A percentile compares a stretch with the other conserved stretches of the same genome.
Evolutionary conservation across 805 yeast genomes (phyloP).

Genomic region (Starmerella roubikii): DNA sequence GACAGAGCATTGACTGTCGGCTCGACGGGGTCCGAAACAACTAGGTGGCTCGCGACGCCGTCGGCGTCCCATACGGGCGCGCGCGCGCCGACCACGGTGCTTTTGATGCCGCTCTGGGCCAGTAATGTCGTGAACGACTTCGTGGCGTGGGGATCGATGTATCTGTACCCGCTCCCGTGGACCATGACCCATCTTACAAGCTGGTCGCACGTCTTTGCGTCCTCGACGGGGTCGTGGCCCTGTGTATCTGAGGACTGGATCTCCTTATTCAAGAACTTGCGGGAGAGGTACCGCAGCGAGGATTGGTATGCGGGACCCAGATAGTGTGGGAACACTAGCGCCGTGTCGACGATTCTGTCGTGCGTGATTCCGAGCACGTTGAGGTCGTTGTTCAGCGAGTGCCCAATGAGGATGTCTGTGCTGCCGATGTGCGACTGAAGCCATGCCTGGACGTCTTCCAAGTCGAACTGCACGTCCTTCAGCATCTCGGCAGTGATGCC

Average conservation of each 20-base stretch:
- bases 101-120: constrained; percentile 12
- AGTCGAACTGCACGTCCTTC: constrained; percentile 45
- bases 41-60: constrained; percentile 22
- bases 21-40: constrained; percentile 16
- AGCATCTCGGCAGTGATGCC: constrained; percentile 72
- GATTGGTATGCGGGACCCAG: constrained; percentile 75
- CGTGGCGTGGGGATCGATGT: constrained; percentile 9
- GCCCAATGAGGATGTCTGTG: constrained; percentile 68
- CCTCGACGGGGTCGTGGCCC: constrained; percentile 84
- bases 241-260: constrained; percentile 47
- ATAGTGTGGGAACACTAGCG: constrained; percentile 58
- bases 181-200: constrained; percentile 54
- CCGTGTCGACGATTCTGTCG: constrained; percentile 65
- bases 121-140: constrained; percentile 1
- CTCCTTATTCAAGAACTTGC: constrained; percentile 36
- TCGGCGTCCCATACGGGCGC: constrained; percentile 25
- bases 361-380: constrained; percentile 59
- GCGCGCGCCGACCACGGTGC: constrained; percentile 28
- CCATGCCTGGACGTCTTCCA: constrained; percentile 52
- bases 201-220: constrained; percentile 67
- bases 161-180: constrained; percentile 58
- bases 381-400: constrained; percentile 76
- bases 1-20: not conserved
- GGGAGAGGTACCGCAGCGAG: constrained; percentile 57
- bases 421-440: constrained; percentile 36